These are phyloP conservation scores for Ogataea haglerorum DNA, from an alignment of 805 yeast species.

Conservation along the genomic window DNA sequence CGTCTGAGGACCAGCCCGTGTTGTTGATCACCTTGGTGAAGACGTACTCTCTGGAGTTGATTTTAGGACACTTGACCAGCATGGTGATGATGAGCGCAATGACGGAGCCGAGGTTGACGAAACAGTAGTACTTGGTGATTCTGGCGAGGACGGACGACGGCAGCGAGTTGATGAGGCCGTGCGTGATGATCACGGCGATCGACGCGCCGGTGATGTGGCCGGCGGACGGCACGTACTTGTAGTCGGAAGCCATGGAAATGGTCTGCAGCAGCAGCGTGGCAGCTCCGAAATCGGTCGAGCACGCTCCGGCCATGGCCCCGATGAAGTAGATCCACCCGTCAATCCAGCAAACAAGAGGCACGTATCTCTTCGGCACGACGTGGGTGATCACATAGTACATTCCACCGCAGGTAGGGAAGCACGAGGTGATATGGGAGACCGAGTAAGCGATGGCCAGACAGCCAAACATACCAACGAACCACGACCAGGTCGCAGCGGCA, in stretches of 20 bases:
- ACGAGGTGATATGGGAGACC: conserved; percentile 47
- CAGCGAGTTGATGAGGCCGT: conserved; percentile 48
- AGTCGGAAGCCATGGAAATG: conserved; percentile 37
- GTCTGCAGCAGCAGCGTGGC: conserved; percentile 46
- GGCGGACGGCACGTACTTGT: conserved; percentile 39
- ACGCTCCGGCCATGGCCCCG: conserved; percentile 48
- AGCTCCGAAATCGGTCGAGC: conserved; percentile 52
- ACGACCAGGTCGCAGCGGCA: conserved; percentile 61
- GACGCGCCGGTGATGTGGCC: conserved; percentile 49
- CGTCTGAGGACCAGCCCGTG: conserved; percentile 50
- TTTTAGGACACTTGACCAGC: conserved; percentile 48
- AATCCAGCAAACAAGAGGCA: conserved; percentile 51
- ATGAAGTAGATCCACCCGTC: conserved; percentile 52
- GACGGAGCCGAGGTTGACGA: conserved; percentile 46
- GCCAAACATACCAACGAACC: conserved; percentile 53
- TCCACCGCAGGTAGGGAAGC: conserved; percentile 55
- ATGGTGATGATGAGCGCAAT: conserved; percentile 51
- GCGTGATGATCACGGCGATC: conserved; percentile 46
- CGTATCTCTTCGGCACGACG: conserved; percentile 46
- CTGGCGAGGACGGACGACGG: conserved; percentile 49
- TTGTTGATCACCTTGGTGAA: conserved; percentile 45
- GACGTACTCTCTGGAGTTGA: conserved; percentile 43
- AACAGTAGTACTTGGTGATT: conserved; percentile 49
- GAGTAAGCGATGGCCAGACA: conserved; percentile 52
- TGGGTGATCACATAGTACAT: conserved; percentile 46